These are phyloP conservation scores for Boletus sensibilis DNA, from an alignment of 768 basidiomycete genomes.

Conservation along the genomic window DNA sequence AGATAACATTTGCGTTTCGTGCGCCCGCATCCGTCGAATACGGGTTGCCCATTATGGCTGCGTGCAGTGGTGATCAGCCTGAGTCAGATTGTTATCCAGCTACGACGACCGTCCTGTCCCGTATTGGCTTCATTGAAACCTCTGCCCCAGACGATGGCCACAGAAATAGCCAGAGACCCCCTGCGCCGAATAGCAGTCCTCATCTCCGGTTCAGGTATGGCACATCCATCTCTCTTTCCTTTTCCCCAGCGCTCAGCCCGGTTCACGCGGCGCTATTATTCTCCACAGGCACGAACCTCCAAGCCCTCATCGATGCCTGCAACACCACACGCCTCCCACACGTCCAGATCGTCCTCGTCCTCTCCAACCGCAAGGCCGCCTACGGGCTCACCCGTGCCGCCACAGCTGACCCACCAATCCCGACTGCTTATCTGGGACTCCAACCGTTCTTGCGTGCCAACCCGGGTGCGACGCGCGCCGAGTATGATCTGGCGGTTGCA, in stretches of 20 bases:
- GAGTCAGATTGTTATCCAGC: background rate
- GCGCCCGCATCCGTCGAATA: background rate
- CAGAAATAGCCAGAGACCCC: background rate
- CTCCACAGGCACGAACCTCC: constrained; percentile 83
- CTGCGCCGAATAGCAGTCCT: constrained; percentile 36
- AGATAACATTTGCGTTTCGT: background rate
- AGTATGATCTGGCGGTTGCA: constrained; percentile 86
- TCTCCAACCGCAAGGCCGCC: constrained; percentile 91
- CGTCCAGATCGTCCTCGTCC: constrained; percentile 70
- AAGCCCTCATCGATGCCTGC: constrained; percentile 90
- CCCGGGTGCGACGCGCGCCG: constrained; percentile 69
- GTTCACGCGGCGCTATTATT: background rate
- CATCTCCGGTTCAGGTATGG: constrained; percentile 63
- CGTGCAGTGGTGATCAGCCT: background rate
- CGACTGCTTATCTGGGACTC: constrained; percentile 78
- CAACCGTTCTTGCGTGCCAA: constrained; percentile 78
- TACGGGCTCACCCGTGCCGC: constrained; percentile 84
- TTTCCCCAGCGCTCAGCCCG: background rate
- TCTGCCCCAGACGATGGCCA: background rate
- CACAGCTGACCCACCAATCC: constrained; percentile 69
- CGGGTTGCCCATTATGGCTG: background rate
- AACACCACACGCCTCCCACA: constrained; percentile 72
- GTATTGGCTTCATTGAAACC: background rate
- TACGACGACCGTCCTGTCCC: constrained; percentile 8
- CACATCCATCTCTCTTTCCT: background rate